These are phyloP conservation scores for Teratosphaeria epicoccoides DNA, from an alignment of 2,329 filamentous ascomycete species.

Conservation along the genomic window DNA sequence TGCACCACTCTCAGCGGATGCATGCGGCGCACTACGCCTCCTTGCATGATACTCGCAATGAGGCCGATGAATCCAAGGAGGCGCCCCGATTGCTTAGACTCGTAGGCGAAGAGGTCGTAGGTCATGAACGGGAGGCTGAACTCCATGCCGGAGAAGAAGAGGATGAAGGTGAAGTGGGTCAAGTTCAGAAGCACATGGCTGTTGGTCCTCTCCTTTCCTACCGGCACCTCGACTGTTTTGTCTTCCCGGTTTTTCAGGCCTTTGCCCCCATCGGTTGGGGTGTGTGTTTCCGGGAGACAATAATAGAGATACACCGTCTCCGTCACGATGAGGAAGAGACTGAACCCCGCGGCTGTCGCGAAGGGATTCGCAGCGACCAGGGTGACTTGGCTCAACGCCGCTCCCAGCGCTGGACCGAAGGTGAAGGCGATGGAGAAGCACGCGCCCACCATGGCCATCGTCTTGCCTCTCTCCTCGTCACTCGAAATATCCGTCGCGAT, in stretches of 20 bases:
- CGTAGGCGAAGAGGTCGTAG: constrained; percentile 81
- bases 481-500: constrained; percentile 96
- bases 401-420: constrained; percentile 85
- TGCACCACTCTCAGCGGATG: constrained; percentile 72
- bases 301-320: constrained; percentile 85
- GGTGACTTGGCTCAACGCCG: constrained; percentile 67
- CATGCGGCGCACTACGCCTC: constrained; percentile 76
- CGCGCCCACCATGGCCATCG: constrained; percentile 91
- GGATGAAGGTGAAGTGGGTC: constrained; percentile 79
- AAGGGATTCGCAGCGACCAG: constrained; percentile 83
- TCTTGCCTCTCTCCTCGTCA: constrained; percentile 69
- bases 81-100: constrained; percentile 67
- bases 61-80: constrained; percentile 86
- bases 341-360: constrained; percentile 81
- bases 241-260: constrained; percentile 15
- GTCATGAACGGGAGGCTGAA: constrained; percentile 97
- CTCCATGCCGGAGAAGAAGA: constrained; percentile 97
- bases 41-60: constrained; percentile 83
- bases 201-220: constrained; percentile 54
- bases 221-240: constrained; percentile 8
- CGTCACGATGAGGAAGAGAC: constrained; percentile 67
- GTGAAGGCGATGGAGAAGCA: constrained; percentile 98
- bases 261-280: constrained; percentile 14
- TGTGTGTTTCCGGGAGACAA: constrained; percentile 76
- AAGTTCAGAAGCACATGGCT: constrained; percentile 72